These are phyloP conservation scores for Solanum chiquidenum DNA, from an alignment of 257 asterid species.

Conservation along the genomic window DNA sequence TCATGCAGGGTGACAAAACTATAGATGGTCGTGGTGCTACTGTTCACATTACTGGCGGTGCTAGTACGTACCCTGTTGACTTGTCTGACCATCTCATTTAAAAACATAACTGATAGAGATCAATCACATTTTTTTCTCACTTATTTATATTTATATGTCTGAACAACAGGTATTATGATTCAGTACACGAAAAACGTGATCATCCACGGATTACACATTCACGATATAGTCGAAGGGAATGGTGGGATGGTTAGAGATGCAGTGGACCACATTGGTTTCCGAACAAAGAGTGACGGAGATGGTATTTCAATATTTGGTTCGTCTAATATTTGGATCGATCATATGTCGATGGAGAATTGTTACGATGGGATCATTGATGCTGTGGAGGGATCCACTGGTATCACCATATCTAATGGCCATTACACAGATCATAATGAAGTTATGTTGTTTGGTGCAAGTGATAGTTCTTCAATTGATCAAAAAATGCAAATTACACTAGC, in stretches of 20 bases:
- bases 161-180: neutral
- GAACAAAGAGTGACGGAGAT: conserved; percentile 25
- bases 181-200: conserved; percentile 17
- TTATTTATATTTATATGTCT: neutral
- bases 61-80: neutral
- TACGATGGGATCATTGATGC: conserved; percentile 21
- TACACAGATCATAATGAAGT: conserved; percentile 27
- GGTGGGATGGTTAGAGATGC: conserved; percentile 17
- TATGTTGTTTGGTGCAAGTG: conserved; percentile 58
- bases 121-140: neutral
- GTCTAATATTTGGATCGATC: conserved; percentile 53
- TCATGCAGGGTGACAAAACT: conserved; percentile 15
- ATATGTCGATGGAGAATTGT: conserved; percentile 26
- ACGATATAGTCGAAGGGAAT: conserved; percentile 7
- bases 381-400: conserved; percentile 18
- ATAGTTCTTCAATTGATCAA: conserved; percentile 17
- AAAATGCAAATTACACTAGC: conserved; percentile 45
- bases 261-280: conserved; percentile 10
- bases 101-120: neutral
- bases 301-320: conserved; percentile 19
- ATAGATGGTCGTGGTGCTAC: conserved; percentile 25
- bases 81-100: neutral
- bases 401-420: conserved; percentile 25
- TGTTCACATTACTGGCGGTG: conserved; percentile 17
- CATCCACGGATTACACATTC: conserved; percentile 20